phyloP scores from a whole-genome alignment of 257 asterid genomes.

The Fraxinus quadrangulata region DNA sequence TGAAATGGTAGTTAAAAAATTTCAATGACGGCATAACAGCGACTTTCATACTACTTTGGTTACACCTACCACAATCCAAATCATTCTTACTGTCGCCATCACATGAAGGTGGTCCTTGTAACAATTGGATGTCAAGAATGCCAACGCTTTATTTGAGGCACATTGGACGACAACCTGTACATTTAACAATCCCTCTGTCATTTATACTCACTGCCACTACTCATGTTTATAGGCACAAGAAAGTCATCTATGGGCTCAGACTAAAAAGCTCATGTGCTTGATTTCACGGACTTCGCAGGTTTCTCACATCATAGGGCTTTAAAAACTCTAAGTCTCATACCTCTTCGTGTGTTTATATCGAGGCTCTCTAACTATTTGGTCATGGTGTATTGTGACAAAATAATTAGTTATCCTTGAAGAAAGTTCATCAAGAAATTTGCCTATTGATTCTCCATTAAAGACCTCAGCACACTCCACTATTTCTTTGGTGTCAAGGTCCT shows the following conservation, averaged over 20 bases:
- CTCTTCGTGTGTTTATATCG: no score
- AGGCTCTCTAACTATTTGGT: no score
- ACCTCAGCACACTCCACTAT: no score
- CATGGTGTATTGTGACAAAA: no score
- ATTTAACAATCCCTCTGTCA: not conserved
- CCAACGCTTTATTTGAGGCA: not conserved
- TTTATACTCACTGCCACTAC: not conserved
- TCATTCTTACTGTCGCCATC: not conserved
- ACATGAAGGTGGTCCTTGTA: not conserved
- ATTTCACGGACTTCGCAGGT: not conserved
- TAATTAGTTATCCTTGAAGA: no score
- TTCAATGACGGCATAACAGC: not conserved
- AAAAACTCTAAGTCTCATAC: not conserved
- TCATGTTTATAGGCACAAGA: not conserved
- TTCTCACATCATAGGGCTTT: not conserved
- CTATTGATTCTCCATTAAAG: no score
- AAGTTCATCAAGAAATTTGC: no score
- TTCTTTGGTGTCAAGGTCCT: no score
- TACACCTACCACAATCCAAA: not conserved
- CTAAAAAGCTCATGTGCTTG: not conserved
- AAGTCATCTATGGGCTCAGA: not conserved
- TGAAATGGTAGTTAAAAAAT: not conserved
- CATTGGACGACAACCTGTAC: not conserved
- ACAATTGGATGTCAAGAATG: not conserved
- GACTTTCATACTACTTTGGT: not conserved